Percentiles rank a stretch among this genome's conserved stretches.
phyloP scores from a whole-genome alignment of 441 rosid genomes.

The Euphorbia schlechtendalii region DNA sequence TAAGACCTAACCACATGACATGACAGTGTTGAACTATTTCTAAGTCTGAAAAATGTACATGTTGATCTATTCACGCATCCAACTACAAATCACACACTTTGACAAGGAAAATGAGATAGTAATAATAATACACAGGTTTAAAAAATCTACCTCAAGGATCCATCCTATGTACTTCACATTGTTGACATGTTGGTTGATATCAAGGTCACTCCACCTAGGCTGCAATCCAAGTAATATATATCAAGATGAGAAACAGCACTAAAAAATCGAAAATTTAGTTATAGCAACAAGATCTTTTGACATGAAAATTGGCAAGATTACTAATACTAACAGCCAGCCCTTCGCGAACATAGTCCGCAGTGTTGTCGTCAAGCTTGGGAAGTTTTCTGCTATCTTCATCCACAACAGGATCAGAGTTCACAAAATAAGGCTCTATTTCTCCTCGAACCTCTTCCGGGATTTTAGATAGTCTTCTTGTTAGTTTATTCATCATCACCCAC shows the following conservation, averaged over 20 bases:
- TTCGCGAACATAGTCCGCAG: constrained; percentile 62
- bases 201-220: constrained; percentile 97
- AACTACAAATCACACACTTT: no score
- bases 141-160: constrained; percentile 75
- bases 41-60: no score
- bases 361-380: constrained; percentile 70
- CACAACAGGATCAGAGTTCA: constrained; percentile 59
- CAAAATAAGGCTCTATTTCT: constrained; percentile 75
- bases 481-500: constrained; percentile 99
- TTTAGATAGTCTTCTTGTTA: constrained; percentile 88
- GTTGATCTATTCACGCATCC: no score
- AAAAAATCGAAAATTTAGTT: background rate
- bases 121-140: constrained; percentile 1
- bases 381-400: constrained; percentile 83
- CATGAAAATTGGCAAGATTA: background rate
- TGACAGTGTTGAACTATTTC: background rate
- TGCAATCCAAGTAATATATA: constrained; percentile 29
- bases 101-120: background rate
- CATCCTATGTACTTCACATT: constrained; percentile 98
- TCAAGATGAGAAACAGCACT: constrained; percentile 5
- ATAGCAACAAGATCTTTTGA: background rate
- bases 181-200: constrained; percentile 98
- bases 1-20: background rate
- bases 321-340: constrained; percentile 88
- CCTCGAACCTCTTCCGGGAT: constrained; percentile 87